Base-by-base conservation (phyloP, 23 red algal species). In the Gracilaria domingensis region DNA sequence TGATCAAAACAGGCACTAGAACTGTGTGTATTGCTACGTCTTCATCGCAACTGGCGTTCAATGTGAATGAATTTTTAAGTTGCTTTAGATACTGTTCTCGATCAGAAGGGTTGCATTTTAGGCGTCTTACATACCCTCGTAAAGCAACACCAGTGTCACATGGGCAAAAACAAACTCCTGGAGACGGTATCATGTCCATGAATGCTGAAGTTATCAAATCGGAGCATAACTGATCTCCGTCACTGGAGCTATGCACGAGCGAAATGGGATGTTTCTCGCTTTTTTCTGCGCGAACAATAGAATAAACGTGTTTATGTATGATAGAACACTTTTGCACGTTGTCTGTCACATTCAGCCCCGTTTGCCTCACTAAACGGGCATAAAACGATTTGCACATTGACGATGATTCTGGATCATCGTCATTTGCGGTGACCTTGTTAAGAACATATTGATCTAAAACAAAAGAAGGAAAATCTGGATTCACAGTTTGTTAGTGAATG, bases 111-210 rank as follows among this genome's bases (percentile, higher is more conserved):
- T 14, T 4, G 4, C 25, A 2, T 70, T 70, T 38, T 4, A 36
- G 25, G 1, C 65, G 8, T 5, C 25, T 70, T 7, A 17, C 12
- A 17, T 70, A 70, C 13, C 35, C 35, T 2, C 35, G 4, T 33
- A 70, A 25, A 33, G 65, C 28, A 14, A 38, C 28, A 4, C 65
- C 35, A 16, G 35, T 38, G 24, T 70, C 35, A 17, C 35, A 33
- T 35, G 65, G 65, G 35, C 65, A 70, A 17, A 70, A 12, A 70
- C 65, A 70, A 34, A 70, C 65, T 2, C 65, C 65, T 36, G 65
- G 12, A 14, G 12, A 35, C 25, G 65, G 65, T 25, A 4, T 70
- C 65, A 70, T 70, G 28, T 70, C 65, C 65, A 70, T 33, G 2
- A 70, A 34, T 2, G 65, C 65, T 7, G 65, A 36, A 38, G 13